A percentile compares a stretch with the other conserved stretches of the same genome.
These are phyloP conservation scores for Aspergillus fischeri DNA, from an alignment of 2,329 filamentous ascomycete genomes.

Conservation along the genomic window DNA sequence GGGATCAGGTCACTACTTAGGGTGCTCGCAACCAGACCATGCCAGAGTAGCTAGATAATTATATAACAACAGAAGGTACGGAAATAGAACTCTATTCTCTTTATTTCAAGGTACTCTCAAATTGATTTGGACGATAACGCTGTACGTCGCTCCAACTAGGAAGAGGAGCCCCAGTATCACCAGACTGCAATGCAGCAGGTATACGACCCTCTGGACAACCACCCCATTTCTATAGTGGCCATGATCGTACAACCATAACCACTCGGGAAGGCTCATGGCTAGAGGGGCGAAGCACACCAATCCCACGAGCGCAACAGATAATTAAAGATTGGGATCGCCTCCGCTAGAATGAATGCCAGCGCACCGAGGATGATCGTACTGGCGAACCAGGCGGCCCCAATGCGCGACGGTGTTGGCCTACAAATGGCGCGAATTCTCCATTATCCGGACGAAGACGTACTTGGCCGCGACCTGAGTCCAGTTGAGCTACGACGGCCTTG, in stretches of 20 bases:
- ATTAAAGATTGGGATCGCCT: conserved; percentile 52
- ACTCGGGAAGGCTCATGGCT: conserved; percentile 45
- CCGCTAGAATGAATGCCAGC: conserved; percentile 47
- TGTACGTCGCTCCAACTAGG: conserved; percentile 40
- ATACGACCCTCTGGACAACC: conserved; percentile 33
- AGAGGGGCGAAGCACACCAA: conserved; percentile 49
- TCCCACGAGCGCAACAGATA: conserved; percentile 48
- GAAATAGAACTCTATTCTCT: no score
- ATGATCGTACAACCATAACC: conserved; percentile 50
- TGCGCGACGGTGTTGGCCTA: conserved; percentile 47
- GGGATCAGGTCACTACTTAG: no score
- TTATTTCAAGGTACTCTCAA: no score
- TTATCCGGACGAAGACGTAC: conserved; percentile 51
- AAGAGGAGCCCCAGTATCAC: conserved; percentile 44
- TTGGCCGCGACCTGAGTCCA: conserved; percentile 45
- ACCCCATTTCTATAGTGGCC: conserved; percentile 36
- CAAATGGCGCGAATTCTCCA: conserved; percentile 48
- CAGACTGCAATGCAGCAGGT: conserved; percentile 38
- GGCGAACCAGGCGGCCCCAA: conserved; percentile 49
- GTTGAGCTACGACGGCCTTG: neutral
- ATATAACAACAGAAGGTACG: no score
- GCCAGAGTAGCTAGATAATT: no score
- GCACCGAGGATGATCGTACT: conserved; percentile 40
- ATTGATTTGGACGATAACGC: conserved; percentile 15
- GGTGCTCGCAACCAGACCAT: no score